Conservation (phyloP, 768 basidiomycete genomes). For the Collybiopsis confluens region DNA sequence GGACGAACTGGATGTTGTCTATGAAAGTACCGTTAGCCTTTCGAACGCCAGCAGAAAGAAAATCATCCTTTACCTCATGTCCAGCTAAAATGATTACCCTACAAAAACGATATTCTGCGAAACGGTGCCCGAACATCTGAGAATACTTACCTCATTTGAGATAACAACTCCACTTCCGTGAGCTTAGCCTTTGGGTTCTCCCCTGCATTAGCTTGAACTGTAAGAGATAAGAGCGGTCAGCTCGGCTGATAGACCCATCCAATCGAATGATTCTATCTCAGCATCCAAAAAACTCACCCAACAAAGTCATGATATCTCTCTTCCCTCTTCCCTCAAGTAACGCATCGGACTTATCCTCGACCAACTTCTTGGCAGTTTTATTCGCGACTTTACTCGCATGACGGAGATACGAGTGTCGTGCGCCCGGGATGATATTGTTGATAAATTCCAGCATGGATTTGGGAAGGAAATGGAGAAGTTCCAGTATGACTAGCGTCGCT, state of each 20-base stretch:
- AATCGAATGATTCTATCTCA: too few relatives aligned
- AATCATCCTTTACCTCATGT: too few relatives aligned
- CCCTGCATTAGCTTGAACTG: constrained; percentile 16
- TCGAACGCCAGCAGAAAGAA: too few relatives aligned
- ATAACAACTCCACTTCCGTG: constrained; percentile 22
- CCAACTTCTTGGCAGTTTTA: constrained; percentile 6
- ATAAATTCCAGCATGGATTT: constrained; percentile 16
- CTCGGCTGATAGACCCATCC: too few relatives aligned
- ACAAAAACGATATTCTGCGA: too few relatives aligned
- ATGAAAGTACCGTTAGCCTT: too few relatives aligned
- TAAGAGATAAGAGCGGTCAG: too few relatives aligned
- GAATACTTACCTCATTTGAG: constrained; percentile 20
- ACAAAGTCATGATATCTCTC: constrained; percentile 31
- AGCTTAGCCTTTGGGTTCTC: constrained; percentile 13
- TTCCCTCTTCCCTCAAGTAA: constrained; percentile 6
- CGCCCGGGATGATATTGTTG: constrained; percentile 6
- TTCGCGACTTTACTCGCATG: neutral
- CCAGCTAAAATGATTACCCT: too few relatives aligned
- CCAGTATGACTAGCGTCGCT: neutral
- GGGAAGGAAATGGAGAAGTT: constrained; percentile 11
- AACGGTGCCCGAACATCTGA: too few relatives aligned
- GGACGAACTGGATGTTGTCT: too few relatives aligned
- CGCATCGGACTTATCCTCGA: constrained; percentile 1
- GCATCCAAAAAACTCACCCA: too few relatives aligned
- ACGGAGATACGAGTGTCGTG: neutral